Base-by-base conservation (phyloP, 306 rosid species). In the Bauhinia variegata region DNA sequence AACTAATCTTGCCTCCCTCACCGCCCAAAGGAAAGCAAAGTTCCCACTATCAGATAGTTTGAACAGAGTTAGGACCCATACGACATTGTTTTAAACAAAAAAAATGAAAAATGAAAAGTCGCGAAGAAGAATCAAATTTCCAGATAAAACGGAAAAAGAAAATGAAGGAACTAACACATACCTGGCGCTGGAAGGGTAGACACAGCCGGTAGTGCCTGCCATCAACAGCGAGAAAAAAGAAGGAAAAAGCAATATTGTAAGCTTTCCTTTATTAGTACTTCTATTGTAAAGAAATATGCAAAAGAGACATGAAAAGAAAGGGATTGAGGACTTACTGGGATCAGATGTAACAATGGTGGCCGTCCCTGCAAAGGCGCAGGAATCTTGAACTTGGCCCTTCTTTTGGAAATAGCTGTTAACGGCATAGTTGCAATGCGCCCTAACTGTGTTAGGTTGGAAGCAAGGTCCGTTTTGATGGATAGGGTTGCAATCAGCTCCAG, bases 401-500 rank as follows among this genome's bases (percentile, higher is more conserved):
- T 12, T 86, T 11, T 91, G 97, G 79, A 82, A 91, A 32, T 65
- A 91, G 82, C 97, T 91, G 63, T 91, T 91, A 2, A 87, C 87
- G n/a, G 97, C 97, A 34, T 70, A 91, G 77, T 33, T 79, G 38
- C 97, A 91, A 64, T 91, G 97, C 61, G 87, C 78, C 79, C 70
- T 86, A 0, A 91, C 84, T 7, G 77, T 75, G 88, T 88, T 81
- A 4, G 97, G 97, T 23, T 80, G 56, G 68, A 50, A 91, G 71
- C 97, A 91, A n/a, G 55, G 73, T 0, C 75, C 96, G 5, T 42
- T 66, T 66, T 42, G 68, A 48, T 77, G 86, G 33, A 86, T 59
- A 7, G 96, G 80, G 85, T 62, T 75, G 47, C 97, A 91, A 62
- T 91, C 97, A 58, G 93, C 97, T 5, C 97, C 97, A 19, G 92